These are phyloP conservation scores for Metarhizium brunneum DNA, from an alignment of 2,329 filamentous ascomycete species.

Conservation along the genomic window DNA sequence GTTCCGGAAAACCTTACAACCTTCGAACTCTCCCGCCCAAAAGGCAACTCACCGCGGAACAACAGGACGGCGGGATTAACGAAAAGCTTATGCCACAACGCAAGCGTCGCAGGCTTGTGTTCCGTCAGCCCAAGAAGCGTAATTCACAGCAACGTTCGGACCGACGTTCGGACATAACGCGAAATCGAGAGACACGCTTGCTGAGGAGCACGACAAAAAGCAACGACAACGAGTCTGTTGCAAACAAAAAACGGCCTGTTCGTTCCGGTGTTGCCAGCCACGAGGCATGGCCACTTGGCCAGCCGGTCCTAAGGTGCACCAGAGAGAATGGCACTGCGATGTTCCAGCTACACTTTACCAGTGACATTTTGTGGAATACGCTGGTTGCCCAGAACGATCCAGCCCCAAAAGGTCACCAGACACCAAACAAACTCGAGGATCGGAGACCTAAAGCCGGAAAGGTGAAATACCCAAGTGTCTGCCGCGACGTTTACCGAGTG, in stretches of 20 bases:
- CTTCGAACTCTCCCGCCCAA: background rate
- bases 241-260: background rate
- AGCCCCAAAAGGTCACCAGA: no score
- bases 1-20: background rate
- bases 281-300: background rate
- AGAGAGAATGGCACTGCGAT: slow-evolving; percentile 2
- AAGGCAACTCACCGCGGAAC: background rate
- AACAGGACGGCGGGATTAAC: background rate
- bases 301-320: background rate
- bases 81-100: background rate
- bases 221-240: background rate
- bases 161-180: background rate
- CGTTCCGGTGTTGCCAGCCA: background rate
- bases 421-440: no score
- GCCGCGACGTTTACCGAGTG: background rate
- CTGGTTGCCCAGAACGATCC: no score
- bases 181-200: background rate
- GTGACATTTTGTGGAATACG: no score
- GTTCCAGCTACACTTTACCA: background rate
- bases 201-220: background rate
- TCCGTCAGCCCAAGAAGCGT: background rate
- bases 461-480: no score
- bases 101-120: background rate
- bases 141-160: background rate
- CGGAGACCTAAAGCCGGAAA: no score